Evolutionary conservation across 768 basidiomycete species (phyloP), one percentile per base, ranked within the genome.

Genomic region (Podaxis carcinomalis): DNA sequence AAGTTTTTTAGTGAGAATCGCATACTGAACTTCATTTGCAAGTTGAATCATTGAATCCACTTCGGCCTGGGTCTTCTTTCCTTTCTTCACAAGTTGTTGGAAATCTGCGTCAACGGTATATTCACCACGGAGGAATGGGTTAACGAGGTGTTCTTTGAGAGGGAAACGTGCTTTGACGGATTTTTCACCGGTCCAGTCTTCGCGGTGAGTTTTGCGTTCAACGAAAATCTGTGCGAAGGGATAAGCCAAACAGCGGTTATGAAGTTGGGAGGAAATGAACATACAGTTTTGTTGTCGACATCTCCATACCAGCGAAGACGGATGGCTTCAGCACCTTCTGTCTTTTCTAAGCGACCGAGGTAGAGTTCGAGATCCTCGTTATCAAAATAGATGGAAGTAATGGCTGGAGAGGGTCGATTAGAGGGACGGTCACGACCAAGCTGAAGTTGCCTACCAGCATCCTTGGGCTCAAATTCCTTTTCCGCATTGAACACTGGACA

Each of bases 171-270:
- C 92, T 74, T 98, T 99, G 70, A 98, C 95, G 9, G 93, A 95
- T 74, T 98, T 98, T 74, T 99, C 96, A 36, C 97, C 97, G 0
- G 96, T 98, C 97, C 97, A 99, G 69, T 99, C 97, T 74, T 99
- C 97, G 57, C 95, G 85, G 71, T 99, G 91, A 0, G 91, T 93
- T 74, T 93, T 93, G 44, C 91, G 89, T 74, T 93, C 91, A 19
- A 93, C 88, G 65, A 91, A 93, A 40, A 93, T 91, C 88, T 92
- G 66, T 5, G 42, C n/a, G n/a, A n/a, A n/a, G 7, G 6, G 11
- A 42, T 46, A 46, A 13, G 32, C 0, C n/a, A 51, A 23, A 23
- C 23, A 2, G 19, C 23, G 9, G 28, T 42, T 49, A 1, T 19
- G 2, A 21, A 44, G 35, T 52, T 32, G 50, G 11, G 59, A 47